Percentiles rank a stretch among this genome's conserved stretches.
Evolutionary conservation across 2,329 filamentous ascomycete species (phyloP).

Genomic region (Arthrinium phaeospermum): DNA sequence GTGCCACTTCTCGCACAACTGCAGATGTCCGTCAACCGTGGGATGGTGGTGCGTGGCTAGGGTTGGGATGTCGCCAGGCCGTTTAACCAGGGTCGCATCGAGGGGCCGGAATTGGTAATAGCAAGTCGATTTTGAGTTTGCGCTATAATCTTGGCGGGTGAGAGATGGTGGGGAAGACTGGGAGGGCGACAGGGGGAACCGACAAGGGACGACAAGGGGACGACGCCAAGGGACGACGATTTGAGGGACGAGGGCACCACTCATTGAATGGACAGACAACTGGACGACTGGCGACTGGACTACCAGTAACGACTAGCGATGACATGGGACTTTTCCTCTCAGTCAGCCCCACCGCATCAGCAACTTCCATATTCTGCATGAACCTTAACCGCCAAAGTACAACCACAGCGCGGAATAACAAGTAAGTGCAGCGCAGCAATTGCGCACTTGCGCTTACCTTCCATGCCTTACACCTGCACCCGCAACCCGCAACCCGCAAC

Average conservation of each 20-base stretch:
- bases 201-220: neutral
- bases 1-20: neutral
- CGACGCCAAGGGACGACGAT: neutral
- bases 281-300: too few species aligned
- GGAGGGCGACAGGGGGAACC: neutral
- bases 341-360: slow-evolving; percentile 6
- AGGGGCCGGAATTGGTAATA: slow-evolving; percentile 15
- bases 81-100: neutral
- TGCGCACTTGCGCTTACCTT: neutral
- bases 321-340: neutral
- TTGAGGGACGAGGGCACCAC: neutral
- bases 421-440: neutral
- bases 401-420: neutral
- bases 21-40: neutral
- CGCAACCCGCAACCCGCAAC: neutral
- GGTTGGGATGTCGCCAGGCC: neutral
- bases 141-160: slow-evolving; percentile 11
- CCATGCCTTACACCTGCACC: neutral
- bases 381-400: slow-evolving; percentile 9
- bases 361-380: slow-evolving; percentile 10
- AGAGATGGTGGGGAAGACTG: slow-evolving; percentile 5
- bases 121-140: slow-evolving; percentile 20
- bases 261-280: too few species aligned
- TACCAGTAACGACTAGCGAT: neutral
- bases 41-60: neutral